A percentile compares a stretch with the other conserved stretches of the same genome.
These are phyloP conservation scores for Neospermospora avenae DNA, from an alignment of 2,329 filamentous ascomycete species.

Conservation along the genomic window DNA sequence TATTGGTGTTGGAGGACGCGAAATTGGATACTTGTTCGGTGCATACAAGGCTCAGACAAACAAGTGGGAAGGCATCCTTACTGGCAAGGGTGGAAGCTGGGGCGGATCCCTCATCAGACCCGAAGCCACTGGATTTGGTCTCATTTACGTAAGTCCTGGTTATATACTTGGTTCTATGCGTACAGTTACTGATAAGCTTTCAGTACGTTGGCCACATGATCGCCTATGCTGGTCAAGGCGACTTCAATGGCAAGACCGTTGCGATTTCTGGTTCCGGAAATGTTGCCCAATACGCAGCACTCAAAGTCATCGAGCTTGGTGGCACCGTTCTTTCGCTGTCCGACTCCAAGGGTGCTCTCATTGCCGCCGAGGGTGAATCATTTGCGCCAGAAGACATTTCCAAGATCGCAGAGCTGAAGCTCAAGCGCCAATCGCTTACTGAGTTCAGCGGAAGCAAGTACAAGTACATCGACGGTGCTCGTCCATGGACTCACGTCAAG, in stretches of 20 bases:
- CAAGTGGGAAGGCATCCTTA: conserved; percentile 93
- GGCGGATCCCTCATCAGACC: conserved; percentile 92
- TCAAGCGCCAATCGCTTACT: conserved; percentile 78
- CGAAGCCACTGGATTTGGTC: conserved; percentile 94
- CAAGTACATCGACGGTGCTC: conserved; percentile 82
- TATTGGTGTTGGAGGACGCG: conserved; percentile 87
- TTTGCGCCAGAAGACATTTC: conserved; percentile 79
- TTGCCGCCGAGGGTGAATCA: conserved; percentile 66
- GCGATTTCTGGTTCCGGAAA: conserved; percentile 97
- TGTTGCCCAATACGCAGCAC: conserved; percentile 94
- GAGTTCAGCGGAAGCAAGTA: conserved; percentile 69
- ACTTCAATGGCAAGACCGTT: conserved; percentile 86
- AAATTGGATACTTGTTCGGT: conserved; percentile 94
- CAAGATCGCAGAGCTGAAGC: conserved; percentile 80
- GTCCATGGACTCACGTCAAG: conserved; percentile 88
- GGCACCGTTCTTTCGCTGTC: conserved; percentile 89
- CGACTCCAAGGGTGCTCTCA: conserved; percentile 81
- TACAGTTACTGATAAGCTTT: neutral
- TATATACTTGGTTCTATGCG: neutral
- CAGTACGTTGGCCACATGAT: conserved; percentile 93
- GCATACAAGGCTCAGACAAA: conserved; percentile 86
- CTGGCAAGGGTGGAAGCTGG: conserved; percentile 91
- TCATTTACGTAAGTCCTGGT: conserved; percentile 68
- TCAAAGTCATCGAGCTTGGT: conserved; percentile 95
- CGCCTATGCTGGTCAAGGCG: conserved; percentile 79